These are phyloP conservation scores for Phyllosticta capitalensis DNA, from an alignment of 2,329 filamentous ascomycete genomes.

Conservation along the genomic window DNA sequence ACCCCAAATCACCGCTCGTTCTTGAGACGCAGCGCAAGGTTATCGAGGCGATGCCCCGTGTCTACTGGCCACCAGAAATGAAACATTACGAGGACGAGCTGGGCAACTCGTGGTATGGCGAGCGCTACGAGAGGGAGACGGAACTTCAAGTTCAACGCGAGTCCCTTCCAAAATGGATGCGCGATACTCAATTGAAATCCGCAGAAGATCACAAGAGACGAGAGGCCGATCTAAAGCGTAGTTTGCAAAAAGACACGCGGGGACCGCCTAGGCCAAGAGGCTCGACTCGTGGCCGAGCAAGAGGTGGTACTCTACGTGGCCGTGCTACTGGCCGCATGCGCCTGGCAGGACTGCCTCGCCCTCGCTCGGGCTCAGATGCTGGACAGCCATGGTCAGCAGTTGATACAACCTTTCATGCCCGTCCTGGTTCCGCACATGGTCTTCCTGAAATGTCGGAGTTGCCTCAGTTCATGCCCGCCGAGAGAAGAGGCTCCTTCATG, in stretches of 20 bases:
- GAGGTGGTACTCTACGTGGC: neutral
- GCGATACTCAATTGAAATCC: conserved; percentile 4
- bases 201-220: conserved; percentile 10
- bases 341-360: conserved; percentile 6
- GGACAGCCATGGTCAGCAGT: conserved; percentile 3
- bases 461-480: neutral
- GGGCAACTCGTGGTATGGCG: conserved; percentile 13
- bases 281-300: conserved; percentile 1
- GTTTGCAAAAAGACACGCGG: neutral
- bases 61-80: conserved; percentile 26
- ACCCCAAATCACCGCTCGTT: conserved; percentile 36
- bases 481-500: neutral
- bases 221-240: neutral
- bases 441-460: neutral
- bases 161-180: conserved; percentile 6
- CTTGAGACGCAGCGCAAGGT: conserved; percentile 42
- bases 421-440: neutral
- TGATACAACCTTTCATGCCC: neutral
- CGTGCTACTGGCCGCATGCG: conserved; percentile 8
- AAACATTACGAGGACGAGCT: conserved; percentile 15
- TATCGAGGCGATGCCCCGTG: conserved; percentile 29
- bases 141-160: conserved; percentile 17
- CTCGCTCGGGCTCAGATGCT: neutral
- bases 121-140: conserved; percentile 19
- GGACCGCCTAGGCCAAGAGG: neutral